Evolutionary conservation across 2,329 filamentous ascomycete species (phyloP), one percentile per base, ranked within the genome.

Genomic region (Diaporthe humulicola): DNA sequence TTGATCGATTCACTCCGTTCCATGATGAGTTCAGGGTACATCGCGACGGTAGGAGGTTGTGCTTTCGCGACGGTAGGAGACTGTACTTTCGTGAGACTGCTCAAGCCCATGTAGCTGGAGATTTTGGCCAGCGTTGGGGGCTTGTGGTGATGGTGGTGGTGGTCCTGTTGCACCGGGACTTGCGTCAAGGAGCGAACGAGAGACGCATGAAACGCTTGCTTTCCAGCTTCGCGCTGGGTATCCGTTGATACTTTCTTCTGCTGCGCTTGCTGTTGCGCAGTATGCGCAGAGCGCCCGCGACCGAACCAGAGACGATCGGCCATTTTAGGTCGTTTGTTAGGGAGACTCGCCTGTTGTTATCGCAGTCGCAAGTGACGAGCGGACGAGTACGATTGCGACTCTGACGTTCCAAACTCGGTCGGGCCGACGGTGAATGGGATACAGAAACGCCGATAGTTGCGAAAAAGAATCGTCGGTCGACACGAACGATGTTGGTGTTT

Each of bases 51-150:
- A 3, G 73, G 14, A 38, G 69, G 36, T 33, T 74, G 60, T 15
- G 48, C 50, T 45, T 70, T 74, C 10, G 75, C 66, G 8, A 30
- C 54, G 25, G 61, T 56, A 3, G 73, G 14, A 38, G 69, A 42
- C 28, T 74, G 60, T 15, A 38, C 50, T 45, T 70, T 74, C 10
- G 75, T 58, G 8, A 48, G 52, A 56, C 38, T 33, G 57, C 73
- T 66, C 25, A 76, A n/a, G 33, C 70, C 60, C 42, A 76, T 73
- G 64, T 71, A 76, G 70, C 73, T 76, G 19, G 75, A 71, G 50
- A 75, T 75, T 4, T 67, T 74, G 56, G 57, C 28, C n/a, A 76
- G 56, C n/a, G 42, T 69, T n/a, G 66, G 57, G 19, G 71, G 38
- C 70, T 73, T 75, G 64, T 36, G 38, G 33, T 45, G 38, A 25